These are phyloP conservation scores for Coffea canephora DNA, from an alignment of 257 asterid genomes.

Conservation along the genomic window DNA sequence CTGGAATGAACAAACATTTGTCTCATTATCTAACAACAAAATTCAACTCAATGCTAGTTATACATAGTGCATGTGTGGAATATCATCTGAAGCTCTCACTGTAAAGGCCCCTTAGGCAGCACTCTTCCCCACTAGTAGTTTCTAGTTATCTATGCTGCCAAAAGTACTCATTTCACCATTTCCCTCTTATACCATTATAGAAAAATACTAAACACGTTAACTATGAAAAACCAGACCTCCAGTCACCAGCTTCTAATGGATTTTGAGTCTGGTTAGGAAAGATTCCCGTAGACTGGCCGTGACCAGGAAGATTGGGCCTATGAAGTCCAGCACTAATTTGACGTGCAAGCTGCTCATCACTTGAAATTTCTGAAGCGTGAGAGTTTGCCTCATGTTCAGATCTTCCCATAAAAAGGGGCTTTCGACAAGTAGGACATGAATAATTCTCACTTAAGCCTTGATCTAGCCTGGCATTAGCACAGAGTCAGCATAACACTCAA, in stretches of 20 bases:
- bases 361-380: conserved; percentile 51
- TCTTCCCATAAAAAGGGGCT: conserved; percentile 73
- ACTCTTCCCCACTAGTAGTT: background rate
- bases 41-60: no score
- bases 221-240: conserved; percentile 26
- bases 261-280: conserved; percentile 61
- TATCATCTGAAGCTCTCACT: background rate
- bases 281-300: conserved; percentile 48
- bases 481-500: conserved; percentile 13
- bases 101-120: background rate
- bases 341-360: conserved; percentile 93
- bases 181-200: background rate
- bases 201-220: background rate
- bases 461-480: conserved; percentile 66
- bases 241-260: conserved; percentile 38
- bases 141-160: background rate
- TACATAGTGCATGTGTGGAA: no score
- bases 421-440: conserved; percentile 97
- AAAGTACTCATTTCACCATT: background rate
- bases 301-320: conserved; percentile 69
- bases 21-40: background rate
- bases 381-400: conserved; percentile 42
- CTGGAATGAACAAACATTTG: background rate
- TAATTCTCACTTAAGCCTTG: conserved; percentile 81
- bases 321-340: conserved; percentile 74